Evolutionary conservation across 2,329 filamentous ascomycete species (phyloP), one percentile per base, ranked within the genome.

Genomic region (Ophiostoma australiae): DNA sequence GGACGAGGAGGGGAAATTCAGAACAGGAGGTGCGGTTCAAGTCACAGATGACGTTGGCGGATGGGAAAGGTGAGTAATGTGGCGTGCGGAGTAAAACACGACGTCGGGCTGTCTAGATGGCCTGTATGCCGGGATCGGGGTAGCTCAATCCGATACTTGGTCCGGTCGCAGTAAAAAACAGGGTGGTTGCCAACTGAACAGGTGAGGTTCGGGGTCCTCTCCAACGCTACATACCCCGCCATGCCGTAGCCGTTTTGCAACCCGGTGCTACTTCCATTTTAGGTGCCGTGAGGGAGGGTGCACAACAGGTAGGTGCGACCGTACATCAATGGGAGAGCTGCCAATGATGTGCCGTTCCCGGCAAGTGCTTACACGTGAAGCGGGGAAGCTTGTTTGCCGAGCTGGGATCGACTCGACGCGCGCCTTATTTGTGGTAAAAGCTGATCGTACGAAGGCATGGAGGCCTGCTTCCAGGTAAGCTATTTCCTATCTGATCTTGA

Each of bases 131-230:
- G 58, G 58, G 58, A 10, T 13, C 58, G 58, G 58, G 58, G n/a
- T 63, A 63, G 58, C 27, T 63, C 58, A 35, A 17, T 63, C 58
- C 58, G 58, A 63, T 63, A 63, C 58, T 63, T 63, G 27, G 11
- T 63, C 58, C 58, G 58, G 27, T 31, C 4, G 58, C 15, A 7
- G 58, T 13, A 20, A 7, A 17, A 31, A 31, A 8, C 58, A 63
- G 15, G 27, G 58, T 33, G 27, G 11, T 13, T 63, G 58, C 17
- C 58, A 27, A 63, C 58, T 63, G 7, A 55, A 31, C 17, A 27
- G 0, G 52, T 33, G 13, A 63, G 58, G 15, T 20, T 63, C 58
- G 58, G 58, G 58, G 27, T 33, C 58, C 23, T 31, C 58, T 33
- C 23, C 58, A 63, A 63, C 27, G 27, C 58, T 17, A 63, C 58